phyloP scores from a whole-genome alignment of 345 rosid species.

The Eutrema yunnanense region DNA sequence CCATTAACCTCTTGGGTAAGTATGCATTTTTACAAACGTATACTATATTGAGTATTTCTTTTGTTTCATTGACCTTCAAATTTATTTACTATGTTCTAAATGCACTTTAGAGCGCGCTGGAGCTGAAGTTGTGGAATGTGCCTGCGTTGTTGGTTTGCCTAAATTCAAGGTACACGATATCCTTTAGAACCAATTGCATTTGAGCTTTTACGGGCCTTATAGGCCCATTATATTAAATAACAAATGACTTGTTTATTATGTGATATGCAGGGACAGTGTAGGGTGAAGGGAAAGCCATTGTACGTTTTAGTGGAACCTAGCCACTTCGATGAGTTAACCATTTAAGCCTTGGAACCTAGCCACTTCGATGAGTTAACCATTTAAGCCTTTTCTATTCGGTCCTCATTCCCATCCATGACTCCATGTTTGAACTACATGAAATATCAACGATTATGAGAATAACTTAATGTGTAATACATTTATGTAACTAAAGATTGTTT shows the following conservation, averaged over 20 bases:
- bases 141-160: conserved; percentile 79
- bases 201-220: not conserved
- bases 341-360: conserved; percentile 33
- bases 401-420: not conserved
- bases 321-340: not conserved
- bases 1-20: conserved; percentile 74
- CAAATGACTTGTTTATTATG: not conserved
- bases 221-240: not conserved
- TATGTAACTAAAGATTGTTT: no score
- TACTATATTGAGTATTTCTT: not conserved
- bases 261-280: conserved; percentile 51
- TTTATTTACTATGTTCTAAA: not conserved
- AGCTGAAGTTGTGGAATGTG: conserved; percentile 87
- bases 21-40: not conserved
- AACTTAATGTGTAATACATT: no score
- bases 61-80: no score
- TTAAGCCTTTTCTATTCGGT: not conserved
- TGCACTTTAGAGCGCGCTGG: conserved; percentile 57
- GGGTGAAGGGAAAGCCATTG: conserved; percentile 67
- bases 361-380: not conserved
- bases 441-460: no score
- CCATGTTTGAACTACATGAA: no score
- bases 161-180: conserved; percentile 49
- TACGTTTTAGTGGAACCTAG: conserved; percentile 66
- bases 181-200: not conserved